Base-by-base conservation (phyloP, 106 monocot species). In the Iris macrosiphon region DNA sequence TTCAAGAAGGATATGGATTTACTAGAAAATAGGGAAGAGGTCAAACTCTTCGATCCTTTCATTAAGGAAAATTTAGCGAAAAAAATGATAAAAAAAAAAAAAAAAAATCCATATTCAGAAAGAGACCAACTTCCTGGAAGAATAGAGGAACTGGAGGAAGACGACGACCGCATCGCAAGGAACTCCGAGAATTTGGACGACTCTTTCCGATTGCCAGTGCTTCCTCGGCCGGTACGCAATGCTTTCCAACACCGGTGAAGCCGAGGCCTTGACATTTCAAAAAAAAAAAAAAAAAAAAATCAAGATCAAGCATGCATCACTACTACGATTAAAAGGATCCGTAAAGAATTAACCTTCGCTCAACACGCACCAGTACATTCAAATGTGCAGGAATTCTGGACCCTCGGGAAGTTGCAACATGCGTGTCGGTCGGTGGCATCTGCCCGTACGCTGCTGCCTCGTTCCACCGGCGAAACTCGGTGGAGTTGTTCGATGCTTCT, bases 161-260 rank as follows among this genome's bases (percentile, higher is more conserved):
- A 68, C 82, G 31, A 63, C 12, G n/a, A 95, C 89, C 19, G 79
- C 79, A 16, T 79, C 76, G 71, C 43, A 76, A 15, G 85, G 71
- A 33, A 79, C 89, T 9, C 95, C 95, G n/a, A 69, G 69, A 42
- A 95, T 79, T 8, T 42, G 64, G 15, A 95, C 42, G 7, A 41
- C 40, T 24, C 45, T 66, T 12, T 58, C 57, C 6, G 52, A 50
- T 7, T 19, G 37, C 31, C 67, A 30, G 6, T 21, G 40, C 56
- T 42, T 59, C 17, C 40, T 37, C 19, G 51, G 66, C 10, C 55
- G 19, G 16, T 59, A 65, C 1, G 85, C 60, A 64, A 81, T 49
- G 60, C 32, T 45, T 61, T 89, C 89, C 57, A 95, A 30, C 58
- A 95, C 95, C 40, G 85, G 76, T 5, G 95, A 95, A 7, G 75